phyloP scores from a whole-genome alignment of 768 basidiomycete species.

The Sporobolomyces pararoseus region DNA sequence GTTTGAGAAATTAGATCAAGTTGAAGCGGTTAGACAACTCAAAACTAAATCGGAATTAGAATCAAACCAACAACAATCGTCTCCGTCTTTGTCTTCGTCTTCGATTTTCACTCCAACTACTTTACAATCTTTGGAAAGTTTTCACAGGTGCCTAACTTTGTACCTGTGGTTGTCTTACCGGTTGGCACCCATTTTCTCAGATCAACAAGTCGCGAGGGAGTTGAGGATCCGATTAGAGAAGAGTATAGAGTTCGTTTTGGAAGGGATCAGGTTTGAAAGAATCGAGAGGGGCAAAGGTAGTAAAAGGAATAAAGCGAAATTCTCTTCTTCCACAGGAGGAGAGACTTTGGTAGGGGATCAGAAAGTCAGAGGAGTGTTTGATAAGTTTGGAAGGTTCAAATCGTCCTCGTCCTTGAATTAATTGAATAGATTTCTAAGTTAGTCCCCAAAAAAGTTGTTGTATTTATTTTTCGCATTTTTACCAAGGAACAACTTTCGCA shows the following conservation, averaged over 20 bases:
- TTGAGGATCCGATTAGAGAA: constrained; percentile 64
- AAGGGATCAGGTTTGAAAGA: constrained; percentile 39
- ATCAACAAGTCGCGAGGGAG: constrained; percentile 55
- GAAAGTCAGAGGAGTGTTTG: background rate
- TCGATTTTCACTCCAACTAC: constrained; percentile 6
- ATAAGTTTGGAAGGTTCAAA: constrained; percentile 7
- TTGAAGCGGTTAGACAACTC: constrained; percentile 40
- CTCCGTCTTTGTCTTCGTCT: constrained; percentile 20
- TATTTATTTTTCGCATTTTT: background rate
- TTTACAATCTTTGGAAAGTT: constrained; percentile 58
- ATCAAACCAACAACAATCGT: background rate
- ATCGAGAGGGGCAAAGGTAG: constrained; percentile 19
- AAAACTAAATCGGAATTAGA: background rate
- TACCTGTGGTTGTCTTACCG: constrained; percentile 84
- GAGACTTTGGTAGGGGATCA: background rate
- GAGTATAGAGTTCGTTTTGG: constrained; percentile 61
- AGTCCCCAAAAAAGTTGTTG: background rate
- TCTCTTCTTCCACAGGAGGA: background rate
- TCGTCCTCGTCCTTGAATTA: background rate
- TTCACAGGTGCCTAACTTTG: constrained; percentile 70
- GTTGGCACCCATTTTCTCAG: constrained; percentile 62
- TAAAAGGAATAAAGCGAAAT: constrained; percentile 25
- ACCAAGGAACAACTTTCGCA: too few species aligned
- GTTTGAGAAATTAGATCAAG: constrained; percentile 52
- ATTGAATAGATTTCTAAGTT: too few species aligned